Conservation (phyloP, 495 filamentous ascomycete genomes). For the Extremus antarcticus region DNA sequence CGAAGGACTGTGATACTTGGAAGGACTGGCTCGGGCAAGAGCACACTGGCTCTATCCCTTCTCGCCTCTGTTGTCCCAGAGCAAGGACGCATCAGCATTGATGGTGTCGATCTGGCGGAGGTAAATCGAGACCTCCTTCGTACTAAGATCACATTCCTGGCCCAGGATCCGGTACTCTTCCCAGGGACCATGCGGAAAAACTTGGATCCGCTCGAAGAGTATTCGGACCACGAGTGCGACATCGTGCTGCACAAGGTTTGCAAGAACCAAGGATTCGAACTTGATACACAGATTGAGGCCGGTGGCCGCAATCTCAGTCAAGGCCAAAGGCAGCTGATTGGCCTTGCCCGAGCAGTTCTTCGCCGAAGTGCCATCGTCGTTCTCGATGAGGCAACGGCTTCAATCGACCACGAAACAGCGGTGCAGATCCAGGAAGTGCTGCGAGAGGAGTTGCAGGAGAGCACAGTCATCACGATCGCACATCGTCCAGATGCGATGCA, state of each 20-base stretch:
- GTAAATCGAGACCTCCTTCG: slow-evolving; percentile 51
- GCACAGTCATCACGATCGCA: slow-evolving; percentile 80
- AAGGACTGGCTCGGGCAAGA: slow-evolving; percentile 58
- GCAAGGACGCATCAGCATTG: slow-evolving; percentile 46
- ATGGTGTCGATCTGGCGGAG: slow-evolving; percentile 48
- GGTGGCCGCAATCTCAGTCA: slow-evolving; percentile 50
- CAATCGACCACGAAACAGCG: slow-evolving; percentile 70
- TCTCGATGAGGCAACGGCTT: slow-evolving; percentile 77
- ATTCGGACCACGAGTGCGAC: slow-evolving; percentile 40
- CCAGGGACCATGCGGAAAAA: slow-evolving; percentile 49
- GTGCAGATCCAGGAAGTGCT: slow-evolving; percentile 65
- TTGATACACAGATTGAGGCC: slow-evolving; percentile 45
- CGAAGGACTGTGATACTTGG: slow-evolving; percentile 55
- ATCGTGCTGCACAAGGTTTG: slow-evolving; percentile 43
- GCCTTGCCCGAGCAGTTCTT: slow-evolving; percentile 46
- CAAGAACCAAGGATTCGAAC: slow-evolving; percentile 41
- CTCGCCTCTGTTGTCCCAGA: slow-evolving; percentile 46
- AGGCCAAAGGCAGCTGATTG: slow-evolving; percentile 53
- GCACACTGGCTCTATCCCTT: slow-evolving; percentile 52
- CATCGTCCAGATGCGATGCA: slow-evolving; percentile 73
- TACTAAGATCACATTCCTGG: slow-evolving; percentile 49
- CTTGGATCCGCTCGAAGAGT: slow-evolving; percentile 38
- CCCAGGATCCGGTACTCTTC: slow-evolving; percentile 55
- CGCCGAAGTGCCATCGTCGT: slow-evolving; percentile 50
- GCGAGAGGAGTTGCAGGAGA: slow-evolving; percentile 59